Conservation (phyloP, 2,329 filamentous ascomycete species). For the Coniochaeta sp. region DNA sequence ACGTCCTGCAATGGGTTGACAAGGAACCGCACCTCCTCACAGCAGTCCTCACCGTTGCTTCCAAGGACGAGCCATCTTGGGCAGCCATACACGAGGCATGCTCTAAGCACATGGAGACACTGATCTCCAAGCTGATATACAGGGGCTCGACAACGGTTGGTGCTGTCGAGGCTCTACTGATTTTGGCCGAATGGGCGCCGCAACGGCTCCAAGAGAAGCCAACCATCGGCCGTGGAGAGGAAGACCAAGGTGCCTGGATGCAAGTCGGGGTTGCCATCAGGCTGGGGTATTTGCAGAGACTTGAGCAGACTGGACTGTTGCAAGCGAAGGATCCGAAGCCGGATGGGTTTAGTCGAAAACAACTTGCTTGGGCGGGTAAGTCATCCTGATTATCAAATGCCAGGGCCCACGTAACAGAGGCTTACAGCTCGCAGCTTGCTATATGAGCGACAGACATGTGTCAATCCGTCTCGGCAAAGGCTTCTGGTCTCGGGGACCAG, state of each 20-base stretch:
- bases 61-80: conserved; percentile 58
- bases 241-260: conserved; percentile 72
- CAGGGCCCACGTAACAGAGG: conserved; percentile 62
- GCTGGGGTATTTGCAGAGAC: conserved; percentile 61
- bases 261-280: conserved; percentile 63
- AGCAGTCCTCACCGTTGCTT: conserved; percentile 61
- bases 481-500: conserved; percentile 4
- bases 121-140: conserved; percentile 59
- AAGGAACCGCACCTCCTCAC: conserved; percentile 61
- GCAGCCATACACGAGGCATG: conserved; percentile 57
- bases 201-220: conserved; percentile 55
- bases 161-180: conserved; percentile 60
- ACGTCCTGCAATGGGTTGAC: conserved; percentile 45
- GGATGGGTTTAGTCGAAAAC: neutral
- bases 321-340: neutral
- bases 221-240: conserved; percentile 61
- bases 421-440: conserved; percentile 26
- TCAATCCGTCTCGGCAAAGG: conserved; percentile 4
- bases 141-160: conserved; percentile 61
- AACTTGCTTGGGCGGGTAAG: neutral
- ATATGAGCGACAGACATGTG: conserved; percentile 3
- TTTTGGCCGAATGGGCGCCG: conserved; percentile 68
- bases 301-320: conserved; percentile 59
- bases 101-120: conserved; percentile 60
- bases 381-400: conserved; percentile 10